A percentile compares a stretch with the other conserved stretches of the same genome.
Evolutionary conservation across 257 asterid species (phyloP).

Genomic region (Haberlea rhodopensis): DNA sequence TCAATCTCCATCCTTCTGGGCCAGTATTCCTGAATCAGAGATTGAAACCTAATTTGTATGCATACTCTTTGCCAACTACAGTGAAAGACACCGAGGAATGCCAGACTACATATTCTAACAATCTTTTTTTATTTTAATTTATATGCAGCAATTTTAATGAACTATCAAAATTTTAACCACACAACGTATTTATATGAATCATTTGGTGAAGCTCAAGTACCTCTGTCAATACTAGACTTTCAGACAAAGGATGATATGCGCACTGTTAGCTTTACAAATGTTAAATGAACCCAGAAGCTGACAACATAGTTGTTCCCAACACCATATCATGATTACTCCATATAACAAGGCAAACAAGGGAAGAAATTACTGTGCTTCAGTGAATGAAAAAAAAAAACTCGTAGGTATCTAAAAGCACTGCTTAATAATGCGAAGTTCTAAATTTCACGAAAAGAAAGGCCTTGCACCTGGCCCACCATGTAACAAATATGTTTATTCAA

Average conservation of each 20-base stretch:
- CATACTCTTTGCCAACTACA: constrained; percentile 14
- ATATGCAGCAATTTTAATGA: constrained; percentile 5
- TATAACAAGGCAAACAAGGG: constrained; percentile 18
- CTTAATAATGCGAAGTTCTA: not conserved
- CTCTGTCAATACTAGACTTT: constrained; percentile 19
- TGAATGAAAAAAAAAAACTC: constrained; percentile 6
- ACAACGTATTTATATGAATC: not conserved
- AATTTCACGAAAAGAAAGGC: too few relatives aligned
- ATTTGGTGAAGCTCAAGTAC: constrained; percentile 15
- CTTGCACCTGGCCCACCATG: too few relatives aligned
- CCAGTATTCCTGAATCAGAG: constrained; percentile 79
- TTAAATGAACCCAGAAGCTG: constrained; percentile 12
- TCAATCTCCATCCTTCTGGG: constrained; percentile 96
- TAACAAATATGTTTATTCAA: not conserved
- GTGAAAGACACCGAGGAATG: constrained; percentile 17
- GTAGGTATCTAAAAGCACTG: constrained; percentile 5
- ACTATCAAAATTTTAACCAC: constrained; percentile 13
- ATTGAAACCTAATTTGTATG: constrained; percentile 20
- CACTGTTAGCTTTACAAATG: not conserved
- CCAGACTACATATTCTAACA: constrained; percentile 23
- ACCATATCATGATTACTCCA: constrained; percentile 10
- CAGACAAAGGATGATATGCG: constrained; percentile 3
- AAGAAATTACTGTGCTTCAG: constrained; percentile 7
- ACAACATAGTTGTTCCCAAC: constrained; percentile 2
- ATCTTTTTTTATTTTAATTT: constrained; percentile 12